Conservation (phyloP, 495 filamentous ascomycete species). For the Articulospora tetracladia region DNA sequence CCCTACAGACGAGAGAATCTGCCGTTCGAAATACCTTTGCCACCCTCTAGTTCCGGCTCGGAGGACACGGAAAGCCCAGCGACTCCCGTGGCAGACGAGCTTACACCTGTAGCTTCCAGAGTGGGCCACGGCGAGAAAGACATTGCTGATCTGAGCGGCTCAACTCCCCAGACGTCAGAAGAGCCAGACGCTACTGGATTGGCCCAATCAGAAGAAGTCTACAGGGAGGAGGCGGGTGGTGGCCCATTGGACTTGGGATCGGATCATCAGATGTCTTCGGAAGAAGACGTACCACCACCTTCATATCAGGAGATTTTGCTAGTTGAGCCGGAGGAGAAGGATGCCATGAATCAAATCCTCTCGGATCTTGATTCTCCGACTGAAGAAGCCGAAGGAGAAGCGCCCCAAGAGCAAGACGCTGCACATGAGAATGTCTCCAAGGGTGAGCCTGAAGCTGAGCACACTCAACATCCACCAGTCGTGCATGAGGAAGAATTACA, state of each 20-base stretch:
- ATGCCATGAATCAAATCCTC: neutral
- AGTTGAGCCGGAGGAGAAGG: neutral
- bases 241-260: neutral
- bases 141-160: neutral
- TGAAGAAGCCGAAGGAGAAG: no score
- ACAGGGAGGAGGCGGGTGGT: neutral
- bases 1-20: neutral
- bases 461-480: neutral
- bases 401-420: no score
- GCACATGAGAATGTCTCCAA: neutral
- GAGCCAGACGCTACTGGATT: neutral
- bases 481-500: conserved; percentile 2
- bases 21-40: conserved; percentile 18
- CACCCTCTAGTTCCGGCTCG: conserved; percentile 14
- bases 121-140: neutral
- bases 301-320: neutral
- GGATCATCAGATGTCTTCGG: neutral
- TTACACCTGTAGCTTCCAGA: neutral
- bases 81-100: neutral
- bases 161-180: neutral
- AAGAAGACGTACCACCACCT: neutral
- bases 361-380: neutral
- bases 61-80: conserved; percentile 6
- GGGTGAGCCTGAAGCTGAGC: neutral
- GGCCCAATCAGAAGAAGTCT: neutral